These are phyloP conservation scores for Ganoderma meredithae DNA, from an alignment of 1,284 basidiomycete species.

Conservation along the genomic window DNA sequence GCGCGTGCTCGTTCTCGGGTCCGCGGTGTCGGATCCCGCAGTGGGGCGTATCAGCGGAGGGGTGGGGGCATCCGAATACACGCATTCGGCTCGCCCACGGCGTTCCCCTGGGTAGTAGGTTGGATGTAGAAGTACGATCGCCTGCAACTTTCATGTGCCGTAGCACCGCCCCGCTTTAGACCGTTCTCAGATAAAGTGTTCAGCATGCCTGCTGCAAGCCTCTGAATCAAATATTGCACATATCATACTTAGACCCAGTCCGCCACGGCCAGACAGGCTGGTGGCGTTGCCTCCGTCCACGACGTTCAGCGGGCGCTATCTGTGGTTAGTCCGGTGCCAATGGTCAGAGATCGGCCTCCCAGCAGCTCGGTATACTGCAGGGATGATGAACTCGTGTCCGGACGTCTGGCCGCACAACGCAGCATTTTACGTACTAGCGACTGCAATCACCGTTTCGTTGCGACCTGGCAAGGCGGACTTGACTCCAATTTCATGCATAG, in stretches of 20 bases:
- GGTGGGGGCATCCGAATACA: slow-evolving; percentile 1
- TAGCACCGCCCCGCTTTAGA: background rate
- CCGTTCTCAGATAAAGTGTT: background rate
- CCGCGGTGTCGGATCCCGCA: slow-evolving; percentile 11
- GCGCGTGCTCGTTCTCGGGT: slow-evolving; percentile 7
- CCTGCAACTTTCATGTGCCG: background rate
- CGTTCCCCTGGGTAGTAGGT: background rate
- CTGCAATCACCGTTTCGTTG: background rate
- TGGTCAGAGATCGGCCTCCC: slow-evolving; percentile 1
- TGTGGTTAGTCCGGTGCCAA: slow-evolving; percentile 7
- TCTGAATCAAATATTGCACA: background rate
- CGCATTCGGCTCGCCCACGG: background rate
- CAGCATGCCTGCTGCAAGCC: background rate
- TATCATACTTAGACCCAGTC: background rate
- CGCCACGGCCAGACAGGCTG: background rate
- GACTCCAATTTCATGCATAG: background rate
- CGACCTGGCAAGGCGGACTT: background rate
- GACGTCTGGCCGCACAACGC: background rate
- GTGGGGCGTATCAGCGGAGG: background rate
- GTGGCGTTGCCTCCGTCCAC: background rate
- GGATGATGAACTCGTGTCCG: background rate
- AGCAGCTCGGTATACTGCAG: slow-evolving; percentile 1
- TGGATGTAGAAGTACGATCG: background rate
- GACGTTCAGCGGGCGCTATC: background rate
- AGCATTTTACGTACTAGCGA: background rate